Evolutionary conservation across 2,329 filamentous ascomycete species (phyloP).

Genomic region (Sclerotinia glacialis): DNA sequence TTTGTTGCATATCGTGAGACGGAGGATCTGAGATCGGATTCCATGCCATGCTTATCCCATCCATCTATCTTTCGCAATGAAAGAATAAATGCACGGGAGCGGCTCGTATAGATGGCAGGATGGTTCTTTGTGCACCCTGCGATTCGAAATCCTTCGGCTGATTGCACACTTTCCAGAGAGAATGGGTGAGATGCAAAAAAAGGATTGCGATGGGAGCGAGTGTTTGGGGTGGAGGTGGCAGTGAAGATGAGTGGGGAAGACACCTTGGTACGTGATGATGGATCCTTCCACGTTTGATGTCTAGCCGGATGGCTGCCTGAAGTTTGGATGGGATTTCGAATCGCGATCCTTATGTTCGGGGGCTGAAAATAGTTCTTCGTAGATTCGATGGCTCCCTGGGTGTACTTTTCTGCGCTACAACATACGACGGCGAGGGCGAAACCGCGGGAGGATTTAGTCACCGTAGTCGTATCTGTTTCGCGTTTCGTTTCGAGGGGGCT

Average conservation of each 20-base stretch:
- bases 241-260: background rate
- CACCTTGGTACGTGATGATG: background rate
- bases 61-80: background rate
- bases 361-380: conserved; percentile 10
- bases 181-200: background rate
- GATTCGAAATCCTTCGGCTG: conserved; percentile 1
- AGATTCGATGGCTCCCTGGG: background rate
- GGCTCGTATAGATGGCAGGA: background rate
- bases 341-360: background rate
- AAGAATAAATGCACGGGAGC: background rate
- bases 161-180: background rate
- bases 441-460: background rate
- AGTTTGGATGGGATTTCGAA: background rate
- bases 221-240: conserved; percentile 1
- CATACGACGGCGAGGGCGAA: background rate
- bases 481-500: background rate
- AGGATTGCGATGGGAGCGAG: background rate
- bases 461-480: background rate
- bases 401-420: background rate
- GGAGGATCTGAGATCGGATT: conserved; percentile 18
- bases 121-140: background rate
- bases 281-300: background rate
- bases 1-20: conserved; percentile 18
- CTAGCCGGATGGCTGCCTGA: background rate
- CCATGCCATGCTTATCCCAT: background rate